Percentiles rank a stretch among this genome's conserved stretches.
phyloP scores from a whole-genome alignment of 176 grass and related monocot species.

The Ensete glaucum region DNA sequence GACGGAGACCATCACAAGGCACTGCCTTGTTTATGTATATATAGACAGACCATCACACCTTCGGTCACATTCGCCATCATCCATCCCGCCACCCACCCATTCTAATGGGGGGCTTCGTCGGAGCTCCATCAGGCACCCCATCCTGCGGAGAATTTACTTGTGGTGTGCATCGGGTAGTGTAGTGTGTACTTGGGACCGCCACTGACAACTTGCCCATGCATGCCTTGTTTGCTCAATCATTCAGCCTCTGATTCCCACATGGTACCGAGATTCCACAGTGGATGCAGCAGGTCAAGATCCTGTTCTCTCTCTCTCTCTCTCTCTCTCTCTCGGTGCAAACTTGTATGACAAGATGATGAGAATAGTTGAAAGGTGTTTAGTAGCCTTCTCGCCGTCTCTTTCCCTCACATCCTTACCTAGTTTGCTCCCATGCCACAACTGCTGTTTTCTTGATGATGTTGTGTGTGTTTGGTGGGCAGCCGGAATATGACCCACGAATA shows the following conservation, averaged over 20 bases:
- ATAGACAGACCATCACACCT: too few species aligned
- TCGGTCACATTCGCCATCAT: not conserved
- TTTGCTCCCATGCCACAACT: not conserved
- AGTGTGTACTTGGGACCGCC: slow-evolving; percentile 43
- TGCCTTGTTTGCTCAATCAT: slow-evolving; percentile 33
- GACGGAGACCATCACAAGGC: not conserved
- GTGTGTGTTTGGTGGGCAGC: too few species aligned
- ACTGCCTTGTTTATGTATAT: too few species aligned
- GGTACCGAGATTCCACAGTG: slow-evolving; percentile 25
- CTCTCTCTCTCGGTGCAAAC: not conserved
- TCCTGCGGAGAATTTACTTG: not conserved
- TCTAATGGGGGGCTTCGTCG: not conserved
- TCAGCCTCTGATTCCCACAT: slow-evolving; percentile 22
- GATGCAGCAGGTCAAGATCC: slow-evolving; percentile 27
- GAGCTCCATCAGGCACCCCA: not conserved
- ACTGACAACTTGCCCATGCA: slow-evolving; percentile 30
- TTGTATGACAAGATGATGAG: not conserved
- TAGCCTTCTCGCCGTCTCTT: not conserved
- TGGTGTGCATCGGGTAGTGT: not conserved
- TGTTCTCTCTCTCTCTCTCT: slow-evolving; percentile 9
- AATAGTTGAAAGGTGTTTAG: not conserved
- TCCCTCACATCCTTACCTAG: not conserved
- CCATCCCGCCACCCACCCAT: not conserved
- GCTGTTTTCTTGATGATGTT: not conserved
- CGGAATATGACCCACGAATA: too few species aligned